Evolutionary conservation across 1,284 basidiomycete species (phyloP), one percentile per base, ranked within the genome.

Genomic region (Marasmius fiardii): DNA sequence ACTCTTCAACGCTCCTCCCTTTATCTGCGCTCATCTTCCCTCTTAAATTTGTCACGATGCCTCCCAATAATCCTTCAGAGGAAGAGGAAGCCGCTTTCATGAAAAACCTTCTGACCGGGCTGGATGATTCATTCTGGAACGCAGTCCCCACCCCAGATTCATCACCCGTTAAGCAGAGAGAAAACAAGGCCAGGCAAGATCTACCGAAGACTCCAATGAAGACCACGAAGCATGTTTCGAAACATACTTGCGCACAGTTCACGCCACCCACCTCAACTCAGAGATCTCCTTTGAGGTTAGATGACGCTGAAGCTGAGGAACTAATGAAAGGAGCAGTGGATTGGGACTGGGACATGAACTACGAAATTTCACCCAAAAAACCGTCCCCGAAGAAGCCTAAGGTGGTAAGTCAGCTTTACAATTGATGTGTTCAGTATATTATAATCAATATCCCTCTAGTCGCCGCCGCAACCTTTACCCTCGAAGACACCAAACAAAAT

Each of bases 331-430:
- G 28, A 4, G 28, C 10, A 10, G 28, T 4, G 28, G 28, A 10
- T 31, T 31, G 83, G 83, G 79, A 84, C 56, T 78, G 81, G 75
- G 69, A 77, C 34, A 43, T 53, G 51, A 57, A 31, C 75, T 78
- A 12, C 70, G 57, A 74, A 53, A 76, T 75, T 57, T 62, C 67
- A 7, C 55, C 65, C 53, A 49, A 60, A 58, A 58, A 68, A 47
- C 43, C 64, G 63, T 53, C 58, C 7, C 47, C 47, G 4, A 33
- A 43, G 28, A 53, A 53, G 24, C 1, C 18, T 11, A 37, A 21
- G 24, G 18, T 26, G 21, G 39, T 43, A 16, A 21, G 50, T n/a
- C 10, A n/a, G n/a, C n/a, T n/a, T n/a, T n/a, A 14, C 21, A 3
- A 34, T 21, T 14, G 8, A 18, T 43, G 28, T 31, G 10, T 33